A percentile compares a stretch with the other conserved stretches of the same genome.
Evolutionary conservation across 352 stramenopile species (phyloP).

Genomic region (Phytophthora sp.): DNA sequence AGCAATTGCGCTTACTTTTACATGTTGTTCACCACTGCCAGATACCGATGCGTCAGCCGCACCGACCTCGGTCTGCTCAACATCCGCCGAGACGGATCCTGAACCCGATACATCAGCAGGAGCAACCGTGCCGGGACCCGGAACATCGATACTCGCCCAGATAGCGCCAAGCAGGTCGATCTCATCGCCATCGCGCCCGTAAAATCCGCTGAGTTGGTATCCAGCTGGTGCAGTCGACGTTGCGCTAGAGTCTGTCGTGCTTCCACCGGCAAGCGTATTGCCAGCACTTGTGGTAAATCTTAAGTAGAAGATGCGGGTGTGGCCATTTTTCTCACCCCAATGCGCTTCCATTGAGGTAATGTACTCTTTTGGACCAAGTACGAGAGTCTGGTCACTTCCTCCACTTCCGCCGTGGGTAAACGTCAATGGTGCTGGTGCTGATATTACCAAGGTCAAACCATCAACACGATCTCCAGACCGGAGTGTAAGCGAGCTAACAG

Average conservation of each 20-base stretch:
- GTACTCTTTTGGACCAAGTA: slow-evolving; percentile 14
- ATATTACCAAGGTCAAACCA: slow-evolving; percentile 18
- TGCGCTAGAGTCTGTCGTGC: slow-evolving; percentile 9
- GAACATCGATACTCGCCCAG: slow-evolving; percentile 16
- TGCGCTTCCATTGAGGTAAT: slow-evolving; percentile 30
- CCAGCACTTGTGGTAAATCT: slow-evolving; percentile 22
- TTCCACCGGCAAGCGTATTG: slow-evolving; percentile 12
- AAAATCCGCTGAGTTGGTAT: slow-evolving; percentile 23
- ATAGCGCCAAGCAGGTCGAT: slow-evolving; percentile 24
- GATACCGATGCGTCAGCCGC: slow-evolving; percentile 12
- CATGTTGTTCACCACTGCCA: slow-evolving; percentile 14
- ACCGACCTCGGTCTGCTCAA: slow-evolving; percentile 6
- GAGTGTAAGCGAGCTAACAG: slow-evolving; percentile 17
- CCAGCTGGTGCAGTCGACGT: slow-evolving; percentile 9
- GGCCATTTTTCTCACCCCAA: slow-evolving; percentile 20
- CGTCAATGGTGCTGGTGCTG: slow-evolving; percentile 5
- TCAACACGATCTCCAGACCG: slow-evolving; percentile 22
- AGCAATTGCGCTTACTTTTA: slow-evolving; percentile 9
- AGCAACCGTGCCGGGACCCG: not conserved
- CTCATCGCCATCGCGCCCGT: slow-evolving; percentile 20
- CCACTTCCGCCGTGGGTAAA: slow-evolving; percentile 21
- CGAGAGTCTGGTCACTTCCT: slow-evolving; percentile 10
- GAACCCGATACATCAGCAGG: not conserved
- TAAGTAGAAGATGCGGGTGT: slow-evolving; percentile 24
- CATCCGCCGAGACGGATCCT: slow-evolving; percentile 10